A percentile compares a stretch with the other conserved stretches of the same genome.
Conservation (phyloP, 1,139 yeast species). For the Suhomyces coccinellae region DNA sequence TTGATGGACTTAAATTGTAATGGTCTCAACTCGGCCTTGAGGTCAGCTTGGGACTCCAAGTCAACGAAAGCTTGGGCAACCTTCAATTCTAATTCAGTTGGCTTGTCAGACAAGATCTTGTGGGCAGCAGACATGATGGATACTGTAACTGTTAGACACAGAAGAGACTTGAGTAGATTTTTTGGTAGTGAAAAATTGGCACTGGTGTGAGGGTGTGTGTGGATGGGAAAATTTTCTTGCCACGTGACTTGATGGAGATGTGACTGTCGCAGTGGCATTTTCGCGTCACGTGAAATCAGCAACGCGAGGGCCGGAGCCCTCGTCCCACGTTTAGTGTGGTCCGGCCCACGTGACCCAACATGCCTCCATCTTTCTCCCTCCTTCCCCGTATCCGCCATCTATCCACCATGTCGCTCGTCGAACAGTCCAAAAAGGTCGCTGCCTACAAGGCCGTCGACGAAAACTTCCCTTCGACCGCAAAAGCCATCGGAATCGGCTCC, state of each 20-base stretch:
- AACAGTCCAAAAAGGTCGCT: constrained; percentile 77
- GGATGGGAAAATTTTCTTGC: constrained; percentile 11
- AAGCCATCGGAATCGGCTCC: constrained; percentile 89
- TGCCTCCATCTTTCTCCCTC: neutral
- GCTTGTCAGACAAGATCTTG: constrained; percentile 89
- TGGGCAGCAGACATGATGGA: constrained; percentile 87
- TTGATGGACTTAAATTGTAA: constrained; percentile 98
- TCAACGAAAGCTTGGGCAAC: constrained; percentile 99
- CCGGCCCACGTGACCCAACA: constrained; percentile 2
- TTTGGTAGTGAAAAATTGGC: constrained; percentile 7
- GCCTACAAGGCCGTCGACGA: constrained; percentile 94
- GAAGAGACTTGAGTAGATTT: constrained; percentile 9
- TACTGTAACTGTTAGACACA: constrained; percentile 13
- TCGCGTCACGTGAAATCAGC: no score
- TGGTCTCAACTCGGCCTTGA: constrained; percentile 97
- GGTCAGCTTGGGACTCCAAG: constrained; percentile 93
- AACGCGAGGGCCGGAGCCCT: neutral
- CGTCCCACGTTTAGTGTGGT: neutral
- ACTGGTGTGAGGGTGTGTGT: constrained; percentile 12
- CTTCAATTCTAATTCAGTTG: constrained; percentile 98
- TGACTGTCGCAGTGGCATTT: neutral
- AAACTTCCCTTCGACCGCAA: constrained; percentile 68
- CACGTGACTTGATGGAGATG: neutral
- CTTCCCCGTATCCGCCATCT: neutral
- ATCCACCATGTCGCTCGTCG: constrained; percentile 35